These are phyloP conservation scores for Ustilago sp. DNA, from an alignment of 1,284 basidiomycete genomes.

Conservation along the genomic window DNA sequence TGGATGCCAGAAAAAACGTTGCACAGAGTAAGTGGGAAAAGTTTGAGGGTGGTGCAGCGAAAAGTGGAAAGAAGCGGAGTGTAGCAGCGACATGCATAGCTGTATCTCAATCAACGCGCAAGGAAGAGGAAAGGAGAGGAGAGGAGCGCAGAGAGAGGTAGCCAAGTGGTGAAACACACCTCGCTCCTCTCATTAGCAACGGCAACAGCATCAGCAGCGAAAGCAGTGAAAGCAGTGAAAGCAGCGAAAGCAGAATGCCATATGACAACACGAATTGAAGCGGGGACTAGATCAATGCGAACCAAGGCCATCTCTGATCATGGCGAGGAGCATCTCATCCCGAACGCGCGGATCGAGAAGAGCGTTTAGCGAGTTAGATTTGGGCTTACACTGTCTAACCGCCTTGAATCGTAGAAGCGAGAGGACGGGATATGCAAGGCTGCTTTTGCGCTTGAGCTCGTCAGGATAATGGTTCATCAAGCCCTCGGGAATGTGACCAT, in stretches of 20 bases:
- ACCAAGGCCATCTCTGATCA: not conserved
- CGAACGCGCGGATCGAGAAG: slow-evolving; percentile 18
- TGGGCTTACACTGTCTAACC: slow-evolving; percentile 2
- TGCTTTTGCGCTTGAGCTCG: not conserved
- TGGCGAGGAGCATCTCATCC: slow-evolving; percentile 2
- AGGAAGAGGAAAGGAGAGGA: not conserved
- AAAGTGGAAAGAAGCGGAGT: slow-evolving; percentile 5
- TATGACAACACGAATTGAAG: slow-evolving; percentile 32
- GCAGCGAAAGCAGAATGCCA: slow-evolving; percentile 11
- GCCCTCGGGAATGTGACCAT: slow-evolving; percentile 12
- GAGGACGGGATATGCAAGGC: slow-evolving; percentile 11
- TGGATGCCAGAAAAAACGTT: not conserved
- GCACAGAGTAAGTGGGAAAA: not conserved
- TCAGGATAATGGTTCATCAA: not conserved
- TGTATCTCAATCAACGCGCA: slow-evolving; percentile 8
- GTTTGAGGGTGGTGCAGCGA: slow-evolving; percentile 2
- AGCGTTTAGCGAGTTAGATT: not conserved
- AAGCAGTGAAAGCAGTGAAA: no score
- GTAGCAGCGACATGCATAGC: slow-evolving; percentile 3
- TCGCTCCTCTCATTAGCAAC: not conserved
- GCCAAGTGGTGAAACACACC: not conserved
- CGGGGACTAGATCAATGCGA: slow-evolving; percentile 6
- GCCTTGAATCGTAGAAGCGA: not conserved
- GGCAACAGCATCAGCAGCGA: not conserved
- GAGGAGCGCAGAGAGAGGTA: not conserved